These are phyloP conservation scores for Allomyces macrogynus DNA, from an alignment of 192 early-diverging fungal species.

Conservation along the genomic window DNA sequence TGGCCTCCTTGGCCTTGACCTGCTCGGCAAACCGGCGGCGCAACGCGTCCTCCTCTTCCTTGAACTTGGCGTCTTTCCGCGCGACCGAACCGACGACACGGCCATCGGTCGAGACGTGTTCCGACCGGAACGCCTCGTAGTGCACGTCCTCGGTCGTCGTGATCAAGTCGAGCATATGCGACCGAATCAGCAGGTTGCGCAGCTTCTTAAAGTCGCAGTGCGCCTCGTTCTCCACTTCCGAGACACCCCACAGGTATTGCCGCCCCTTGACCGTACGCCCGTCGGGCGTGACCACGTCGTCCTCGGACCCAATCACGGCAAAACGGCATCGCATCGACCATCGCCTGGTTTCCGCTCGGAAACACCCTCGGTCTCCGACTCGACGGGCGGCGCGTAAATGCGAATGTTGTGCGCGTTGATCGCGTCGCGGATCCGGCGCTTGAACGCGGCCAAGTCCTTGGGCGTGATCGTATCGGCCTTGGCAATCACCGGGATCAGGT, in stretches of 20 bases:
- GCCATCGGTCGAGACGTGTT: constrained; percentile 59
- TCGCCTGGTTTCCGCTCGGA: constrained; percentile 64
- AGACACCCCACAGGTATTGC: constrained; percentile 95
- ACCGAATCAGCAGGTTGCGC: constrained; percentile 84
- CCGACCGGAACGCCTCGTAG: constrained; percentile 80
- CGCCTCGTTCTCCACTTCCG: constrained; percentile 95
- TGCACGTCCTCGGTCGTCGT: constrained; percentile 80
- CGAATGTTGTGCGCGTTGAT: constrained; percentile 80
- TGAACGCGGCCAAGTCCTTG: constrained; percentile 73
- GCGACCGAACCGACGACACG: constrained; percentile 28
- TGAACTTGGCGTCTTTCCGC: constrained; percentile 62
- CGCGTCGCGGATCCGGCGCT: constrained; percentile 84
- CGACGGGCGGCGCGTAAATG: constrained; percentile 70
- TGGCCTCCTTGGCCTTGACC: constrained; percentile 86
- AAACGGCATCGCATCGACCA: constrained; percentile 84
- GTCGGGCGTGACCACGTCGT: constrained; percentile 59
- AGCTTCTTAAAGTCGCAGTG: constrained; percentile 98
- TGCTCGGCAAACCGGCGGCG: constrained; percentile 95
- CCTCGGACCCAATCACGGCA: constrained; percentile 78
- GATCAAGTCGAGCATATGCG: constrained; percentile 94
- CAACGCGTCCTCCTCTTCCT: constrained; percentile 90
- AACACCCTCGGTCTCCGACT: constrained; percentile 67
- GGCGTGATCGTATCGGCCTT: constrained; percentile 97
- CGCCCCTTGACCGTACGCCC: constrained; percentile 85
- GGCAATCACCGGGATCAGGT: constrained; percentile 93